phyloP scores from a whole-genome alignment of 495 filamentous ascomycete species.

The Halenospora varia region DNA sequence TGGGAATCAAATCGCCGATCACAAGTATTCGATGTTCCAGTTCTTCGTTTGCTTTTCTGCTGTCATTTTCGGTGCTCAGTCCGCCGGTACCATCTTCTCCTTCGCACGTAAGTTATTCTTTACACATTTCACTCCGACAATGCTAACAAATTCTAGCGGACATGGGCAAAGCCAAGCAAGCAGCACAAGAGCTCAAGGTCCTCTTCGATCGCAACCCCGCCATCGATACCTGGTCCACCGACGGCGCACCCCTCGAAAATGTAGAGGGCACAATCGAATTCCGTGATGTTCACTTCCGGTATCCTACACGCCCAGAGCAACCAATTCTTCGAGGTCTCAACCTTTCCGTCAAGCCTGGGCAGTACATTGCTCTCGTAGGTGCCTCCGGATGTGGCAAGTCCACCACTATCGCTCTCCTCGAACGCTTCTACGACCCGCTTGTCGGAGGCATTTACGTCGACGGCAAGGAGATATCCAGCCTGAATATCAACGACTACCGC shows the following conservation, averaged over 20 bases:
- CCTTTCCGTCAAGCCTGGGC: constrained; percentile 67
- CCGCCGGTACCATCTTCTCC: constrained; percentile 82
- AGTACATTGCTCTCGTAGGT: constrained; percentile 78
- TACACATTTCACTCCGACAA: constrained; percentile 8
- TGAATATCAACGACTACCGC: constrained; percentile 79
- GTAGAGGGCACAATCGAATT: constrained; percentile 73
- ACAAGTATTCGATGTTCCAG: constrained; percentile 67
- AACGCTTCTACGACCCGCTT: constrained; percentile 81
- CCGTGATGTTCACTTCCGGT: constrained; percentile 75
- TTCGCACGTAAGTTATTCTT: constrained; percentile 50
- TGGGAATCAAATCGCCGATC: constrained; percentile 66
- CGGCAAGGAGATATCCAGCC: constrained; percentile 63
- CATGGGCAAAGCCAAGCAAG: constrained; percentile 84
- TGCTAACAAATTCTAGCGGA: constrained; percentile 41
- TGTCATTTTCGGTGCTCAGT: constrained; percentile 79
- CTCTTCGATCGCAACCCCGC: constrained; percentile 74
- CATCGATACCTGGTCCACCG: constrained; percentile 79
- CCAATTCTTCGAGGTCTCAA: constrained; percentile 73
- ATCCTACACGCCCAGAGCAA: constrained; percentile 75
- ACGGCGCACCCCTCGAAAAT: constrained; percentile 55
- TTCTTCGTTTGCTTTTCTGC: constrained; percentile 84
- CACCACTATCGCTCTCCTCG: constrained; percentile 74
- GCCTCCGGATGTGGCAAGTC: constrained; percentile 81
- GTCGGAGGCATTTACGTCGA: constrained; percentile 71
- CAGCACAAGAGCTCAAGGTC: constrained; percentile 67